Evolutionary conservation across 208 protist genomes (phyloP), one percentile per base, ranked within the genome.

Genomic region (Leishmania mexicana): DNA sequence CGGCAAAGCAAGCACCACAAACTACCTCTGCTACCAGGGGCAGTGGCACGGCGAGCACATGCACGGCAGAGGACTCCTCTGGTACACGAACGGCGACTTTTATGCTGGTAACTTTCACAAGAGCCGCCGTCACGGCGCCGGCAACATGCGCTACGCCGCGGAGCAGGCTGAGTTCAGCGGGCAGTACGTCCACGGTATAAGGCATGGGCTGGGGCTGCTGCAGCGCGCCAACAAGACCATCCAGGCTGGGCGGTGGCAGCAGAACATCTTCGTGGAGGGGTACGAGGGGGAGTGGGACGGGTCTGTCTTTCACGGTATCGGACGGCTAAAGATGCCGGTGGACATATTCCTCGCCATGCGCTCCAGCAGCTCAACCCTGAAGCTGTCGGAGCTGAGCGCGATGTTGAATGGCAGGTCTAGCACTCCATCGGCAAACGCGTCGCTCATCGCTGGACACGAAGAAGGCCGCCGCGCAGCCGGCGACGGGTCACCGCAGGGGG

Each of bases 201-300:
- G 92, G 0, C 90, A 97, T 47, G 95, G 95, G 19, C 79, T 83
- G 47, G 95, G 95, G 8, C 75, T 98, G 62, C 70, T 91, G 78
- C 93, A 96, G 75, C 42, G 54, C 38, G 73, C 70, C 2, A 88
- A 93, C 81, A 90, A 90, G 75, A 79, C 87, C 49, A 95, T 96
- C 75, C 86, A 86, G 31, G 87, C 90, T 11, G 93, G 93, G 17
- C 76, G 87, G 28, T 96, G 93, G 94, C 54, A 84, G 40, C 75
- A 89, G 19, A 90, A 96, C 78, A 11, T 71, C 11, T 91, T 98
- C 76, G 80, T 93, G 3, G 91, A 96, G 58, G 95, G 95, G 54
- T 98, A 98, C 85, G 90, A 94, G 54, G 95, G 95, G 15, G 95
- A 96, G 82, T 98, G 95, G 94, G 89, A 97, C 81, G 90, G 91